Evolutionary conservation across 345 rosid genomes (phyloP), one percentile per base, ranked within the genome.

Genomic region (Brassica rapa): DNA sequence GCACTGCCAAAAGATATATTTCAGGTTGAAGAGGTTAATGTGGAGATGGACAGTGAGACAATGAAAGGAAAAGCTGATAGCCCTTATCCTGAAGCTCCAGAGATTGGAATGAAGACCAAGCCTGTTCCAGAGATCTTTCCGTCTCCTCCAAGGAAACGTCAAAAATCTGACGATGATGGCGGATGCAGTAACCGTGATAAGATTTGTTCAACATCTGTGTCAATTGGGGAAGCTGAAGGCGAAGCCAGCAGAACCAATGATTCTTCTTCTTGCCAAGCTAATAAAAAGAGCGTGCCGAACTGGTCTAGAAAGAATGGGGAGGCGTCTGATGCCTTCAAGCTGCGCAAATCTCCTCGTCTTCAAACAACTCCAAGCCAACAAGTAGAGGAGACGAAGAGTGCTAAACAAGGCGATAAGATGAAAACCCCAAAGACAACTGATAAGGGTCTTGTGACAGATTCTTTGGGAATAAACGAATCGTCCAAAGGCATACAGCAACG

Each of bases 1-100:
- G 80, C 94, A 73, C 76, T 93, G 66, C 98, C 97, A 57, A 64
- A 75, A 32, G 12, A 80, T 75, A 57, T 65, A 6, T 29, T 12
- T 75, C 79, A 71, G 65, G 76, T 70, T 66, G 21, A 79, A 65
- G 68, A 1, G 2, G 76, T 75, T 24, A 61, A 49, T 39, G 7
- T 33, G 70, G 77, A 66, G 70, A 76, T 60, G 71, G 66, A 76
- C 23, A 65, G 35, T 35, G 75, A 68, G 62, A 77, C 71, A 57
- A 65, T 27, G 60, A 80, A 67, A 66, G 30, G 62, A 69, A 75
- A 74, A 41, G 74, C 65, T 53, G 75, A 55, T 73, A 64, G 57
- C 51, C 69, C 55, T n/a, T 37, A 25, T 66, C 71, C 72, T 15
- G 61, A 70, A 41, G 74, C 77, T 62, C 29, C 62, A 35, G 68